A percentile compares a stretch with the other conserved stretches of the same genome.
Evolutionary conservation across 345 rosid genomes (phyloP).

Genomic region (Punica granatum): DNA sequence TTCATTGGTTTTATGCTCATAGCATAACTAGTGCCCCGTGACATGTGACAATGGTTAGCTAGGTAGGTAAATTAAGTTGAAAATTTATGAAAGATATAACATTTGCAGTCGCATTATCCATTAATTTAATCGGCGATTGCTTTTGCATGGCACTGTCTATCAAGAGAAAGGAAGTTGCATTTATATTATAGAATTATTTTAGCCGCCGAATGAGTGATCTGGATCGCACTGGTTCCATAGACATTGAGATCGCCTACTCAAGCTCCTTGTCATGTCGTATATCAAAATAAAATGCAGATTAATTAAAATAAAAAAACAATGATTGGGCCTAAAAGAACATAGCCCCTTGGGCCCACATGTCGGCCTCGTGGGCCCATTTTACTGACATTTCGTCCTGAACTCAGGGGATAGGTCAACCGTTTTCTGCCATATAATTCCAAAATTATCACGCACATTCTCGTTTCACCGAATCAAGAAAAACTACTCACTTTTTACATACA

Average conservation of each 20-base stretch:
- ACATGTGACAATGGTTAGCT: no score
- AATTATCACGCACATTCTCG: not conserved
- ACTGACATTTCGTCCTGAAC: constrained; percentile 1
- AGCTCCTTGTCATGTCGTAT: not conserved
- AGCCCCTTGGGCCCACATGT: constrained; percentile 5
- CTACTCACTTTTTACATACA: not conserved
- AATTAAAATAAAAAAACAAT: not conserved
- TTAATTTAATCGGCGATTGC: not conserved
- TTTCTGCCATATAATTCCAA: not conserved
- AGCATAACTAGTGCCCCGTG: no score
- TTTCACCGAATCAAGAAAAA: not conserved
- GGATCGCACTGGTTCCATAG: constrained; percentile 17
- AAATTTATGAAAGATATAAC: no score
- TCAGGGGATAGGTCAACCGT: not conserved
- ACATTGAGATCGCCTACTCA: constrained; percentile 14
- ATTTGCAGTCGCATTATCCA: no score
- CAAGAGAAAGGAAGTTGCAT: not conserved
- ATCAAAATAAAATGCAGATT: not conserved
- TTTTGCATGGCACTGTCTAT: constrained; percentile 18
- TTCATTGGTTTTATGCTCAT: no score
- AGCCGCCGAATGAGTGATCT: constrained; percentile 10
- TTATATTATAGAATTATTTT: not conserved
- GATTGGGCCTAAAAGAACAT: not conserved
- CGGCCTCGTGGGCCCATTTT: not conserved
- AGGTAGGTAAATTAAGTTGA: no score